Evolutionary conservation across 805 yeast species (phyloP), one percentile per base, ranked within the genome.

Genomic region (Yamadazyma takamatsuzukensis): DNA sequence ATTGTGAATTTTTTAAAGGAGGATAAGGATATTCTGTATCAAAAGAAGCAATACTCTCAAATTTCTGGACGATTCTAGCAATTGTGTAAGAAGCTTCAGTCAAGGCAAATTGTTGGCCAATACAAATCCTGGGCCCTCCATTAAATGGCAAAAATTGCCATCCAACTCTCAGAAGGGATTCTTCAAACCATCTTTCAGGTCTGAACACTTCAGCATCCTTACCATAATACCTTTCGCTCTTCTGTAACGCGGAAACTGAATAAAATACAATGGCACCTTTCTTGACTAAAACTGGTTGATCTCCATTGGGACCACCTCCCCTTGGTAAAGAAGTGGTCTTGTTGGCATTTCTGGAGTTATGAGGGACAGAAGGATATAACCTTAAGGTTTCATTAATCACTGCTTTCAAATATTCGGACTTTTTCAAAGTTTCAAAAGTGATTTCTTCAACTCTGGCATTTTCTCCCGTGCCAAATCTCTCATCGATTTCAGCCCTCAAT

Each of bases 101-200:
- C 7, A 72, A 61, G 4, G 78, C 78, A 53, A 70, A 71, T 49
- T 72, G 77, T 56, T 72, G 77, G 27, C 78, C 78, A 37, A 72
- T 53, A 45, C 78, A 72, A 36, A 72, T 71, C 37, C 78, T 54
- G 17, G 78, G 78, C 5, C 78, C 78, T 28, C 78, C 78, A 44
- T 71, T 70, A 54, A 72, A 72, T 16, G 77, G 77, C 21, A 72
- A 49, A 49, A 64, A 72, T 15, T 69, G 72, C 76, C 76, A 72
- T 5, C 69, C 64, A 27, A 59, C 51, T 30, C 47, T 48, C 33
- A 55, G 61, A 23, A 47, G 49, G 14, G 52, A 51, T 27, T 51
- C 56, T 29, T 47, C 48, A 15, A 44, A 34, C 70, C 70, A 63
- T 44, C 70, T 53, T 39, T 63, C 68, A 3, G 70, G 68, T 29